Percentiles rank a stretch among this genome's conserved stretches.
Conservation (phyloP, 2,329 filamentous ascomycete genomes). For the Escovopsis weberi region DNA sequence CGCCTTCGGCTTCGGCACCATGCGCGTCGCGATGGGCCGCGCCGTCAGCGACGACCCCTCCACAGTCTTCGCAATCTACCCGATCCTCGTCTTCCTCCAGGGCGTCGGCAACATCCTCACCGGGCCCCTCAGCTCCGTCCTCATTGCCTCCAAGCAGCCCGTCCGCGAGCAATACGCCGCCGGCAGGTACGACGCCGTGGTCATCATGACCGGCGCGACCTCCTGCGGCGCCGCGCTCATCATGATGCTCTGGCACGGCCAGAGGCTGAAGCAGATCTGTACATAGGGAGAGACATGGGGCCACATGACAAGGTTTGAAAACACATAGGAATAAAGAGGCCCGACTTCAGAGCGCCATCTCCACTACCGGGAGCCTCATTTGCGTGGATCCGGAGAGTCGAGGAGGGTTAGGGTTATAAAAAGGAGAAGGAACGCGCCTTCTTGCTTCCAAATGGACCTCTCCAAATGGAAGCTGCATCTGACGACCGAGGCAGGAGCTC, state of each 20-base stretch:
- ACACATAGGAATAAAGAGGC: too few species aligned
- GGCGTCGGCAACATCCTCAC: constrained; percentile 18
- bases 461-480: too few species aligned
- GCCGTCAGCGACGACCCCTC: constrained; percentile 15
- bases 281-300: too few species aligned
- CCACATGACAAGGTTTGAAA: too few species aligned
- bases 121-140: constrained; percentile 15
- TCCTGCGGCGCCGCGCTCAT: constrained; percentile 5
- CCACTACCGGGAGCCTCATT: too few species aligned
- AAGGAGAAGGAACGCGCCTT: too few species aligned
- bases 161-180: constrained; percentile 14
- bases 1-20: constrained; percentile 14
- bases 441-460: too few species aligned
- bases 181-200: constrained; percentile 6
- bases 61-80: constrained; percentile 12
- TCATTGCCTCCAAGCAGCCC: constrained; percentile 8
- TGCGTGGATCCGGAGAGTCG: too few species aligned
- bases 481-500: too few species aligned
- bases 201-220: constrained; percentile 6
- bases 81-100: constrained; percentile 16
- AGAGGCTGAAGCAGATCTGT: neutral
- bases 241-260: constrained; percentile 4
- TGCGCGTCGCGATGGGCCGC: constrained; percentile 15
- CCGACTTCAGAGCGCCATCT: too few species aligned
- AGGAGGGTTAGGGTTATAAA: too few species aligned